Base-by-base conservation (phyloP, 441 rosid genomes). In the Breynia disticha region DNA sequence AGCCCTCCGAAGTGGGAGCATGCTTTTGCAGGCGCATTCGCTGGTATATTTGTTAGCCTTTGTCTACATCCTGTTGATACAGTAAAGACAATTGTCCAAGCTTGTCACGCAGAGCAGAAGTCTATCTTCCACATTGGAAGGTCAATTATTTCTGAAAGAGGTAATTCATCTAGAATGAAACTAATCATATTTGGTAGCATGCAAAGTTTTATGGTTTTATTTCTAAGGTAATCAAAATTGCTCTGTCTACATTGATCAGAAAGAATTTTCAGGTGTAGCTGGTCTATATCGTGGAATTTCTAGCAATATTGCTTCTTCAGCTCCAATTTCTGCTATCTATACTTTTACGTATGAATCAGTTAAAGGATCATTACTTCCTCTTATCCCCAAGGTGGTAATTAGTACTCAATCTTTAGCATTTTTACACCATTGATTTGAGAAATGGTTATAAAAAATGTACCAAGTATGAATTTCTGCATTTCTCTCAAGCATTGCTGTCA, bases 51-150 rank as follows among this genome's bases (percentile, higher is more conserved):
- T 59, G 90, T 87, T 55, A 90, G 96, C 76, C 81, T 90, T 52
- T 90, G 93, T 74, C 81, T 90, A 56, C 96, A 90, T 69, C 98
- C 96, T 53, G 79, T 90, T 35, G 96, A 90, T 70, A 90, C 96
- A 20, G 61, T 86, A 48, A 89, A 89, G 76, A 90, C 97, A 56
- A 80, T 76, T 59, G 60, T 73, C 67, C 96, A 90, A 68, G 81
- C 95, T 66, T 79, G 88, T 61, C 76, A 15, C 48, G 76, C 71
- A 13, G 85, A 73, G 60, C 74, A 87, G 76, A 85, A 76, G 80
- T 79, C 98, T 44, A 52, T 83, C 19, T 76, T 57, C 59, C 37
- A 56, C 57, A 77, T 82, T 44, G 93, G 93, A 63, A 80, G 80
- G 76, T 82, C 90, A 39, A 80, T 87, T 60, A 71, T 87, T 67